Percentiles rank a stretch among this genome's conserved stretches.
Conservation (phyloP, 306 rosid species). For the Acmispon strigosus region DNA sequence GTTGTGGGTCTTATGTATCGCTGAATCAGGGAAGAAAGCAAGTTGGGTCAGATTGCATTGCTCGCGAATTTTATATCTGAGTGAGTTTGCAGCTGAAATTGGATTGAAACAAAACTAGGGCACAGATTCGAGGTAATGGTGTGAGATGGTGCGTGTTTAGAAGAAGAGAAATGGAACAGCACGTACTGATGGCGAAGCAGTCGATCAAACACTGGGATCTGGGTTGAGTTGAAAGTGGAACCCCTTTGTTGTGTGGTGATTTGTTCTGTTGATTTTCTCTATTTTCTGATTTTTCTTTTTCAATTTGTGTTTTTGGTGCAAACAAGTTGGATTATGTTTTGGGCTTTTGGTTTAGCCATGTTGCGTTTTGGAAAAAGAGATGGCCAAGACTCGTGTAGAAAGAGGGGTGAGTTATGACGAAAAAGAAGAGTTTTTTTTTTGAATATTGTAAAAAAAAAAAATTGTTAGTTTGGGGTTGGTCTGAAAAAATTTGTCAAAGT, state of each 20-base stretch:
- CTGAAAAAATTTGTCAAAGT: too few species aligned
- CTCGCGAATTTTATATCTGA: not conserved
- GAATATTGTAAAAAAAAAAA: too few species aligned
- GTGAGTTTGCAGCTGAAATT: conserved; percentile 1
- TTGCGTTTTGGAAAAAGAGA: not conserved
- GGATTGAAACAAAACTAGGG: not conserved
- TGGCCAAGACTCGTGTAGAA: not conserved
- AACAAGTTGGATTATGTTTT: not conserved
- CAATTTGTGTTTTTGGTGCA: not conserved
- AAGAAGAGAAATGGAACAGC: not conserved
- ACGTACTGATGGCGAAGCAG: conserved; percentile 8
- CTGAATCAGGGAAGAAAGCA: not conserved
- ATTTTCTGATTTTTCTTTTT: not conserved
- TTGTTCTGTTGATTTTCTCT: not conserved
- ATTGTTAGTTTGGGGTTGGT: too few species aligned
- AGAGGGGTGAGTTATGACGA: not conserved
- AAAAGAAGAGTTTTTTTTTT: too few species aligned
- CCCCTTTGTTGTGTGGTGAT: not conserved
- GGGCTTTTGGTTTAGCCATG: conserved; percentile 23
- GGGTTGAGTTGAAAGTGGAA: not conserved
- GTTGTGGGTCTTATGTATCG: too few species aligned
- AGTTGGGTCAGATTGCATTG: not conserved
- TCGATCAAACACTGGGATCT: conserved; percentile 16
- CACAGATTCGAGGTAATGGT: not conserved
- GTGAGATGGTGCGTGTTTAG: not conserved